Evolutionary conservation across 1,139 yeast genomes (phyloP).

Genomic region (Nematodospora anomalae): DNA sequence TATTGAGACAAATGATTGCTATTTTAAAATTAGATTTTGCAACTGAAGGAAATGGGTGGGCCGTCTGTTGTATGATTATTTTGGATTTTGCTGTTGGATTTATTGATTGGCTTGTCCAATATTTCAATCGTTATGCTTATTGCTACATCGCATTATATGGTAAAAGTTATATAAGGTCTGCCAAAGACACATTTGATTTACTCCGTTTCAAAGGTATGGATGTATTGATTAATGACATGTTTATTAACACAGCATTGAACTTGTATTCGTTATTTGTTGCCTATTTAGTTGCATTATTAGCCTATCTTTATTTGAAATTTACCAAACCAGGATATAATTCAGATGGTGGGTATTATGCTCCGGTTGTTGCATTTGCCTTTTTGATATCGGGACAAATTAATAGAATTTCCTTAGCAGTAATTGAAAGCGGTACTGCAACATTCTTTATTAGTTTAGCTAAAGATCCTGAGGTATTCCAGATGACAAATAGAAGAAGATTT

Average conservation of each 20-base stretch:
- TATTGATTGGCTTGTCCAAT: slow-evolving; percentile 77
- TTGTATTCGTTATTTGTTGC: slow-evolving; percentile 73
- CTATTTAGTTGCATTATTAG: slow-evolving; percentile 64
- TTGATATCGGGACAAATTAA: slow-evolving; percentile 77
- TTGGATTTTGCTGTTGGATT: slow-evolving; percentile 63
- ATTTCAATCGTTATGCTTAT: slow-evolving; percentile 90
- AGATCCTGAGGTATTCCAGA: slow-evolving; percentile 82
- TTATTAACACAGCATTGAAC: slow-evolving; percentile 73
- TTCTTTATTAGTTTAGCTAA: slow-evolving; percentile 84
- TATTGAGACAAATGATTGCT: slow-evolving; percentile 51
- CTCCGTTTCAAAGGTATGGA: slow-evolving; percentile 80
- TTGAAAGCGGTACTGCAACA: slow-evolving; percentile 80
- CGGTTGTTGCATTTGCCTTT: slow-evolving; percentile 76
- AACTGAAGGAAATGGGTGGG: slow-evolving; percentile 55
- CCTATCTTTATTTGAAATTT: slow-evolving; percentile 68
- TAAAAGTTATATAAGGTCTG: slow-evolving; percentile 69
- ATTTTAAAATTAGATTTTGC: slow-evolving; percentile 54
- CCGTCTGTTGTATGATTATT: slow-evolving; percentile 54
- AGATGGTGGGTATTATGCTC: slow-evolving; percentile 68
- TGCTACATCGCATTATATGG: slow-evolving; percentile 88
- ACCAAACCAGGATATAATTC: slow-evolving; percentile 73
- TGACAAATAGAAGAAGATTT: slow-evolving; percentile 74
- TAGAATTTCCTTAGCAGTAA: slow-evolving; percentile 68
- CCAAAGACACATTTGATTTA: slow-evolving; percentile 80
- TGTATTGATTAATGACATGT: slow-evolving; percentile 80